Evolutionary conservation across 116 monocot species (phyloP).

Genomic region (Iris pallida): DNA sequence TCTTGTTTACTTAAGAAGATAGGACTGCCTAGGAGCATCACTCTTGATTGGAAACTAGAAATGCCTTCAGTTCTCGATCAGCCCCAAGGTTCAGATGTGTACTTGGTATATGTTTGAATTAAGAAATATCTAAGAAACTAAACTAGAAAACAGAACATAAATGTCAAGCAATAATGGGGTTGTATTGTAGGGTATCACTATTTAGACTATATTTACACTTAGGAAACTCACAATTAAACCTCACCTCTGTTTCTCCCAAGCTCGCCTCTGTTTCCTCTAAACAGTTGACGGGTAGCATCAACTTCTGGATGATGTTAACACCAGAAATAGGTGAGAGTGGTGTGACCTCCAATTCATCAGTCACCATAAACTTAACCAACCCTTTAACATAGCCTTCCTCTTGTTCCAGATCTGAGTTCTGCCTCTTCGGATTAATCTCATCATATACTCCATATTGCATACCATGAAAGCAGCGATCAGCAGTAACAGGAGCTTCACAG

Average conservation of each 20-base stretch:
- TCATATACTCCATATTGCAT: not conserved
- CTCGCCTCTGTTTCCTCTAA: slow-evolving; percentile 23
- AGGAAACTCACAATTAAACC: not conserved
- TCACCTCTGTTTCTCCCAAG: slow-evolving; percentile 33
- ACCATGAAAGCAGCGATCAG: not conserved
- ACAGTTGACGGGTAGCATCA: slow-evolving; percentile 17
- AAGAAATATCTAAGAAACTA: not conserved
- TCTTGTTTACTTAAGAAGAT: no score
- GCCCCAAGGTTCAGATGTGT: no score
- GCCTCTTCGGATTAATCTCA: slow-evolving; percentile 25
- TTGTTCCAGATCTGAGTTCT: not conserved
- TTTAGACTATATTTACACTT: not conserved
- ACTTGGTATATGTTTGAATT: no score
- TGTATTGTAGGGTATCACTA: not conserved
- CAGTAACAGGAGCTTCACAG: not conserved
- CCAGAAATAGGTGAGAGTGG: slow-evolving; percentile 21
- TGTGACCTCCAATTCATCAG: slow-evolving; percentile 29
- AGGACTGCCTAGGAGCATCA: no score
- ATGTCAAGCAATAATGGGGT: not conserved
- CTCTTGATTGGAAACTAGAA: no score
- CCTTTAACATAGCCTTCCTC: slow-evolving; percentile 24
- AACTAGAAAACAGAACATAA: not conserved
- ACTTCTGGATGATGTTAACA: slow-evolving; percentile 18
- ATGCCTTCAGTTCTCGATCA: no score
- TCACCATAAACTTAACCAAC: slow-evolving; percentile 21